Conservation (phyloP, 2,329 filamentous ascomycete genomes). For the Neurospora sp. region DNA sequence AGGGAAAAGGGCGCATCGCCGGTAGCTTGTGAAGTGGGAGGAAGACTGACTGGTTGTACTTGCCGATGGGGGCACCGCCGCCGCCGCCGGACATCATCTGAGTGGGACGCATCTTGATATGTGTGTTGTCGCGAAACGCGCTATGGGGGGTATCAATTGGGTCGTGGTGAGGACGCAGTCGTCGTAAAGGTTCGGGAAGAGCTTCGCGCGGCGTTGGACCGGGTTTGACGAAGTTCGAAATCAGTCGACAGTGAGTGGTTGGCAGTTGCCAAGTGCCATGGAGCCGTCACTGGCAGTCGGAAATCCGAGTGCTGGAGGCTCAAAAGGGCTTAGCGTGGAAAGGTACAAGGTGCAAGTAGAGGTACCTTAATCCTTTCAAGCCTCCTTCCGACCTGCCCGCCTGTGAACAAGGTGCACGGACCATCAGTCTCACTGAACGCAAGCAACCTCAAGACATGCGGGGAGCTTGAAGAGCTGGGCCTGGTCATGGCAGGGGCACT, state of each 20-base stretch:
- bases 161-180: slow-evolving; percentile 6
- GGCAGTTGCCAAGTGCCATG: background rate
- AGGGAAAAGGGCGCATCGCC: slow-evolving; percentile 10
- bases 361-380: slow-evolving; percentile 10
- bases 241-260: slow-evolving; percentile 12
- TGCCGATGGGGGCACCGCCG: slow-evolving; percentile 31
- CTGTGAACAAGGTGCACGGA: background rate
- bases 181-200: slow-evolving; percentile 14
- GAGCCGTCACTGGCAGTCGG: background rate
- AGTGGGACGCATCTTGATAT: slow-evolving; percentile 35
- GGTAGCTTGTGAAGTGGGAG: slow-evolving; percentile 9
- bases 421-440: too few relatives aligned
- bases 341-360: background rate
- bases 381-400: slow-evolving; percentile 4
- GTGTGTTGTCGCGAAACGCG: slow-evolving; percentile 16
- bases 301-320: slow-evolving; percentile 17
- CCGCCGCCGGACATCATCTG: slow-evolving; percentile 31
- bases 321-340: slow-evolving; percentile 13
- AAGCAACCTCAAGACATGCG: background rate
- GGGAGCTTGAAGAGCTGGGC: background rate
- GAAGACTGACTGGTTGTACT: slow-evolving; percentile 33
- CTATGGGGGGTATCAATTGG: slow-evolving; percentile 22
- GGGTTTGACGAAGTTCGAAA: slow-evolving; percentile 19
- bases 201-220: slow-evolving; percentile 13
- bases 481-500: background rate